phyloP scores from a whole-genome alignment of 768 basidiomycete genomes.

The Candolleomyces aberdarensis region DNA sequence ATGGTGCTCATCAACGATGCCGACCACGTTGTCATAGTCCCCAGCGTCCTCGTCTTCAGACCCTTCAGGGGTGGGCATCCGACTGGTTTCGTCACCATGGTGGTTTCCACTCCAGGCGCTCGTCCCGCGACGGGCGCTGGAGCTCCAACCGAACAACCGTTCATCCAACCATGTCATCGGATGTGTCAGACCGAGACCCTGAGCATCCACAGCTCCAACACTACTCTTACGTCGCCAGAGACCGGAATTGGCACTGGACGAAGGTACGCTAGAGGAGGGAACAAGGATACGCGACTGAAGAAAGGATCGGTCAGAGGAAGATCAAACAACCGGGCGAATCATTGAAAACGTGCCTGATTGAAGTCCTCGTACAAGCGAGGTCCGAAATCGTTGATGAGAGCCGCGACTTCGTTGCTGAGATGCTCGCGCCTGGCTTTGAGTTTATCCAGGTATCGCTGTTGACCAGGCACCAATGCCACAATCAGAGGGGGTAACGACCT shows the following conservation, averaged over 20 bases:
- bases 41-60: conserved; percentile 87
- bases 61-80: conserved; percentile 67
- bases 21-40: conserved; percentile 88
- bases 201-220: conserved; percentile 80
- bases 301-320: conserved; percentile 9
- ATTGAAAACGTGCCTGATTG: conserved; percentile 52
- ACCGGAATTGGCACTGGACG: conserved; percentile 70
- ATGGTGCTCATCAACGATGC: conserved; percentile 53
- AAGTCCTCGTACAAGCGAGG: conserved; percentile 87
- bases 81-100: conserved; percentile 53
- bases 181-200: conserved; percentile 81
- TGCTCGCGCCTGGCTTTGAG: conserved; percentile 70
- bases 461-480: conserved; percentile 84
- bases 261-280: conserved; percentile 82
- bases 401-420: conserved; percentile 81
- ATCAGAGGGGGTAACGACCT: conserved; percentile 90
- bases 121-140: conserved; percentile 73
- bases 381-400: conserved; percentile 83
- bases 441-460: conserved; percentile 74
- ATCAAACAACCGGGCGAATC: background rate
- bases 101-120: conserved; percentile 75
- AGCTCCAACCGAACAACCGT: conserved; percentile 89
- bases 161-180: conserved; percentile 97
- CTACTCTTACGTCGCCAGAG: conserved; percentile 79
- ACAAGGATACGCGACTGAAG: conserved; percentile 72